Conservation (phyloP, 164 flowering plant species). For the Nymphaea colorata region DNA sequence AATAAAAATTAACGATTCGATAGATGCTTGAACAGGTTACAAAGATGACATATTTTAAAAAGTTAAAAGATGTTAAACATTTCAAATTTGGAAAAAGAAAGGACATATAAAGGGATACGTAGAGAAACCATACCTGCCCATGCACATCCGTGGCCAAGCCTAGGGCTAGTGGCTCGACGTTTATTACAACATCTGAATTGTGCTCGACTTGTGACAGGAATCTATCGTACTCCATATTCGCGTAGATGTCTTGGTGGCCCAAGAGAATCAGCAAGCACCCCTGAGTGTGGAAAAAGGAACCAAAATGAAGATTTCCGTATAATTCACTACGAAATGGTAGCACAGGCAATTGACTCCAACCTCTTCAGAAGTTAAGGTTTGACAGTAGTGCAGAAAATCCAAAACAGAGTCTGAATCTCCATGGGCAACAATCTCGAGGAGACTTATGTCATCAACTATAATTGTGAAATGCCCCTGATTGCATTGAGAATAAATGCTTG, state of each 20-base stretch:
- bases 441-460: slow-evolving; percentile 76
- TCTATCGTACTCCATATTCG: slow-evolving; percentile 25
- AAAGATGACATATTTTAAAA: too few relatives aligned
- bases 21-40: too few relatives aligned
- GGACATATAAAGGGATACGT: too few relatives aligned
- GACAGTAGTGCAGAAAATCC: slow-evolving; percentile 84
- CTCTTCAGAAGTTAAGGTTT: slow-evolving; percentile 55
- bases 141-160: slow-evolving; percentile 91
- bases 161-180: slow-evolving; percentile 62
- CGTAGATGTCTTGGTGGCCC: slow-evolving; percentile 67
- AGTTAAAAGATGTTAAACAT: too few relatives aligned
- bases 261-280: slow-evolving; percentile 59
- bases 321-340: background rate
- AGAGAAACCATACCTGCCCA: slow-evolving; percentile 54
- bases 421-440: slow-evolving; percentile 69
- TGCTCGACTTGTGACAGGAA: slow-evolving; percentile 50
- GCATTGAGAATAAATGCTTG: slow-evolving; percentile 15
- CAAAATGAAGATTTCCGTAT: background rate
- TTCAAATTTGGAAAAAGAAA: too few relatives aligned
- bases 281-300: slow-evolving; percentile 17
- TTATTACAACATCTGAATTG: slow-evolving; percentile 58
- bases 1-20: too few relatives aligned
- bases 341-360: slow-evolving; percentile 27
- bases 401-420: slow-evolving; percentile 46
- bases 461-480: slow-evolving; percentile 27